Evolutionary conservation across 2,329 filamentous ascomycete genomes (phyloP).

Genomic region (Pseudogymnoascus verrucosus): DNA sequence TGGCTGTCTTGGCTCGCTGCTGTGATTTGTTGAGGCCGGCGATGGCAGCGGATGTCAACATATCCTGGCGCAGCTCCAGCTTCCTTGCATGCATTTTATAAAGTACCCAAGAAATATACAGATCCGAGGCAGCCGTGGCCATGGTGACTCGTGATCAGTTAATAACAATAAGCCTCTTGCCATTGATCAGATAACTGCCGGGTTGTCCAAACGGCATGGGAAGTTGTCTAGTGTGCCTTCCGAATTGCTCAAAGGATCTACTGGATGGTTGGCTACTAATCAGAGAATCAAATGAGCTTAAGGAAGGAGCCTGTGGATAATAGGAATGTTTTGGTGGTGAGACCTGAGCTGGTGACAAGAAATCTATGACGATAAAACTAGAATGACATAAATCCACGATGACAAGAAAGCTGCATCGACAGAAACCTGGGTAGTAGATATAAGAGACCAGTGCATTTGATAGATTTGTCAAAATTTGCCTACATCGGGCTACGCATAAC

Average conservation of each 20-base stretch:
- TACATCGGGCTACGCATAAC: neutral
- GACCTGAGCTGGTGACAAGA: no score
- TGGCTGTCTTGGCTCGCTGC: neutral
- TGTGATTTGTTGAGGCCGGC: neutral
- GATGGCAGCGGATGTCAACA: neutral
- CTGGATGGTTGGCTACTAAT: no score
- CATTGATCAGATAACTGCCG: neutral
- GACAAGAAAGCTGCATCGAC: neutral
- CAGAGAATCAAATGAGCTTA: no score
- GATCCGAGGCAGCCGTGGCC: neutral
- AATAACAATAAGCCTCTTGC: neutral
- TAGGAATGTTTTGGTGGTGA: no score
- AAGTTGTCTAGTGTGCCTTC: neutral
- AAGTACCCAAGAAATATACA: neutral
- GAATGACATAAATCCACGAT: no score
- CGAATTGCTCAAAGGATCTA: no score
- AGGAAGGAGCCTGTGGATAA: no score
- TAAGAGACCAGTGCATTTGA: neutral
- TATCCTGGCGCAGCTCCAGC: neutral
- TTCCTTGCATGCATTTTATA: neutral
- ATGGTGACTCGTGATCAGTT: neutral
- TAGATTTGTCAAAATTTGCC: neutral
- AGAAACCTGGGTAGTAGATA: neutral
- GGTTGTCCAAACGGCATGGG: neutral
- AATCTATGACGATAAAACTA: neutral